These are phyloP conservation scores for Tetracentron sinense DNA, from an alignment of 164 flowering plant genomes.

Conservation along the genomic window DNA sequence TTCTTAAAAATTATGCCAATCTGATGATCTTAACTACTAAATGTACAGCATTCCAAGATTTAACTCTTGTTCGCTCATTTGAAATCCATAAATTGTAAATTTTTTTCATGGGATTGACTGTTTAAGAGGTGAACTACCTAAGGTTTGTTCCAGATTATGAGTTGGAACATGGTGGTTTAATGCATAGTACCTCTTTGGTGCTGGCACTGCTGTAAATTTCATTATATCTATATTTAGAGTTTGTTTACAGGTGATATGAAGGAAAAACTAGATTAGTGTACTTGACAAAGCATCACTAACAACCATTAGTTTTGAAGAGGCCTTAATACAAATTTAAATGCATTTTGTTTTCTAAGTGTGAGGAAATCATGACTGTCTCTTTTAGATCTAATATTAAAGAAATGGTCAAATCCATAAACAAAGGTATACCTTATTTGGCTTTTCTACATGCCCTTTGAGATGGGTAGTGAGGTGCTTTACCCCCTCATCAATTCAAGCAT, in stretches of 20 bases:
- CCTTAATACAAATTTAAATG: background rate
- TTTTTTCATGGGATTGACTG: background rate
- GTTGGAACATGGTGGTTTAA: background rate
- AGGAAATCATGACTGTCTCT: constrained; percentile 2
- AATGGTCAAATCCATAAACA: constrained; percentile 2
- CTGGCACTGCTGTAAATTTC: background rate
- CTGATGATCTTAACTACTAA: too few species aligned
- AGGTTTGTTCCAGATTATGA: background rate
- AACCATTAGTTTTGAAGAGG: background rate
- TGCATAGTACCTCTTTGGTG: background rate
- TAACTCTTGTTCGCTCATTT: too few species aligned
- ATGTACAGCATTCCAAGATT: too few species aligned
- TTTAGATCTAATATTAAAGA: constrained; percentile 10
- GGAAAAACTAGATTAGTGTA: background rate
- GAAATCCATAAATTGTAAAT: too few species aligned
- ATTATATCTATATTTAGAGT: background rate
- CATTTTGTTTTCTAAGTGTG: background rate
- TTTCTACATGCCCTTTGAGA: constrained; percentile 19
- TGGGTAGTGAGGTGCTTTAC: constrained; percentile 15
- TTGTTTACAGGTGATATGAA: background rate
- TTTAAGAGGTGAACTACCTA: background rate
- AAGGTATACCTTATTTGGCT: constrained; percentile 19
- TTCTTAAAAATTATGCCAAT: too few species aligned
- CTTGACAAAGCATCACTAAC: too few species aligned
- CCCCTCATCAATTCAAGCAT: constrained; percentile 12